phyloP scores from a whole-genome alignment of 2,329 filamentous ascomycete species.

The Parafenestella ontariensis region DNA sequence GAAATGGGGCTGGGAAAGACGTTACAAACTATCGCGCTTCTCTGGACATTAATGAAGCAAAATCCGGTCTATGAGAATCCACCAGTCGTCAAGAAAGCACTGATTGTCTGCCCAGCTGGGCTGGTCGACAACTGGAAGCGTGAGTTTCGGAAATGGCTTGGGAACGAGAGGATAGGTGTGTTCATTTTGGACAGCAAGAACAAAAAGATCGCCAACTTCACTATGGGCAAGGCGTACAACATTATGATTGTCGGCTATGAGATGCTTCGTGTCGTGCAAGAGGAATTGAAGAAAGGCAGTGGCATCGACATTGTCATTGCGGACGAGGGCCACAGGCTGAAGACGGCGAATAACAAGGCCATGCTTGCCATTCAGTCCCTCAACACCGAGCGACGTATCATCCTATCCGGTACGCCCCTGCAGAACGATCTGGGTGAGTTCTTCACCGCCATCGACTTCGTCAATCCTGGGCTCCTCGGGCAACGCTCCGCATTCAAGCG shows the following conservation, averaged over 20 bases:
- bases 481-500: slow-evolving; percentile 68
- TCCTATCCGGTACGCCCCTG: slow-evolving; percentile 71
- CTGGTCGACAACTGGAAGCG: slow-evolving; percentile 76
- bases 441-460: slow-evolving; percentile 71
- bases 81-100: slow-evolving; percentile 71
- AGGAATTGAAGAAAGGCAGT: slow-evolving; percentile 67
- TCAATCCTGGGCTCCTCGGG: slow-evolving; percentile 70
- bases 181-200: slow-evolving; percentile 67
- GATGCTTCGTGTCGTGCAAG: slow-evolving; percentile 69
- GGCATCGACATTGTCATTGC: slow-evolving; percentile 74
- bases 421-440: slow-evolving; percentile 74
- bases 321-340: slow-evolving; percentile 73
- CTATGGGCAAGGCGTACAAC: slow-evolving; percentile 70
- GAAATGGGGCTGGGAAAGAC: slow-evolving; percentile 81
- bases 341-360: slow-evolving; percentile 73
- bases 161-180: slow-evolving; percentile 72
- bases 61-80: slow-evolving; percentile 67
- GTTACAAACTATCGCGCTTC: slow-evolving; percentile 72
- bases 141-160: slow-evolving; percentile 77
- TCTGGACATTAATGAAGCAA: slow-evolving; percentile 77
- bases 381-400: slow-evolving; percentile 66
- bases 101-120: slow-evolving; percentile 76
- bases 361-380: slow-evolving; percentile 70
- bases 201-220: slow-evolving; percentile 71
- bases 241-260: slow-evolving; percentile 79